These are phyloP conservation scores for Beverwykella pulmonaria DNA, from an alignment of 495 filamentous ascomycete genomes.

Conservation along the genomic window DNA sequence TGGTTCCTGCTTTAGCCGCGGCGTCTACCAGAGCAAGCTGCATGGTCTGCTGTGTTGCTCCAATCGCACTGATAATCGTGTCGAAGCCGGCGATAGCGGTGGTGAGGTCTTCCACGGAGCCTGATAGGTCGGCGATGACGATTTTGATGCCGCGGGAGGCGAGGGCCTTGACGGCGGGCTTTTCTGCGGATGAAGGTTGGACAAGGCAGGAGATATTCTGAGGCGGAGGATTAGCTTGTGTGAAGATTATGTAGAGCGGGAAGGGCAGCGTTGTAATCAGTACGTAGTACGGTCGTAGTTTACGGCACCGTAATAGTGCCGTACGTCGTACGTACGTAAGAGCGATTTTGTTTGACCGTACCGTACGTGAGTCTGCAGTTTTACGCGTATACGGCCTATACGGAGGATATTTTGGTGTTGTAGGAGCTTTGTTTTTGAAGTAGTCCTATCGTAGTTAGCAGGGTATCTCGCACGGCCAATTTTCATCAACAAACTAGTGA, in stretches of 20 bases:
- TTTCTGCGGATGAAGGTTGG: conserved; percentile 54
- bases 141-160: conserved; percentile 53
- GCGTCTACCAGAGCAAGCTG: conserved; percentile 60
- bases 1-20: conserved; percentile 57
- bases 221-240: conserved; percentile 25
- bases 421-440: too few species aligned
- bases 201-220: conserved; percentile 55
- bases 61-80: conserved; percentile 59
- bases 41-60: conserved; percentile 50
- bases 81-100: conserved; percentile 54
- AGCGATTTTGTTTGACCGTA: too few species aligned
- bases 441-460: too few species aligned
- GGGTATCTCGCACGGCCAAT: too few species aligned
- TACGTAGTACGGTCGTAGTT: not conserved
- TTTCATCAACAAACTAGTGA: too few species aligned
- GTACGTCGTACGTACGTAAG: too few species aligned
- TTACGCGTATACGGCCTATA: too few species aligned
- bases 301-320: too few species aligned
- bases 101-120: conserved; percentile 52
- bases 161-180: conserved; percentile 51
- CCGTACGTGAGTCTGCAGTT: too few species aligned
- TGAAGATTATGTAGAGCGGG: too few species aligned
- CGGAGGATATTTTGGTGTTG: too few species aligned
- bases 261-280: too few species aligned
- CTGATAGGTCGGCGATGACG: conserved; percentile 53